Conservation (phyloP, 768 basidiomycete genomes). For the Lentinula sp. region DNA sequence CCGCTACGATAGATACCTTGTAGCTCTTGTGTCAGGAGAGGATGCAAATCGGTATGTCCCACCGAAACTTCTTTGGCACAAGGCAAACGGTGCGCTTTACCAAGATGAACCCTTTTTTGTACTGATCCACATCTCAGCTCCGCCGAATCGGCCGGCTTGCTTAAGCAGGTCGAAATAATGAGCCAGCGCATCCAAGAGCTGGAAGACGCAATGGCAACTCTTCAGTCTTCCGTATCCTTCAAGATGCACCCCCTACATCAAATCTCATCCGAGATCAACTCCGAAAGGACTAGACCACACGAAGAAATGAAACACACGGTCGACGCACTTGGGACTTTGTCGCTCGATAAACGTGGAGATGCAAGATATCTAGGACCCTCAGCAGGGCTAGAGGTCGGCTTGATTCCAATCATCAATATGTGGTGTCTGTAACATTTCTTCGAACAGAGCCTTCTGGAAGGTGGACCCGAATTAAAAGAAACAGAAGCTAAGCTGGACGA, state of each 20-base stretch:
- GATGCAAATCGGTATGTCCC: constrained; percentile 56
- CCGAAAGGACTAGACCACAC: not conserved
- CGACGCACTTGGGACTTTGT: constrained; percentile 1
- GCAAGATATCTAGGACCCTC: constrained; percentile 8
- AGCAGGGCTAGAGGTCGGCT: constrained; percentile 8
- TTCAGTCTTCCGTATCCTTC: constrained; percentile 50
- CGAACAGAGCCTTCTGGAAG: not conserved
- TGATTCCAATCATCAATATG: not conserved
- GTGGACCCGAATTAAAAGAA: not conserved
- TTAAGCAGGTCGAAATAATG: constrained; percentile 61
- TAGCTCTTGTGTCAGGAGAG: constrained; percentile 45
- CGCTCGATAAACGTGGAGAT: not conserved
- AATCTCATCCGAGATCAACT: too few species aligned
- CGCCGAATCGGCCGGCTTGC: constrained; percentile 59
- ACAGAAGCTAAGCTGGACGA: constrained; percentile 6
- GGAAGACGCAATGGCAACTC: constrained; percentile 58
- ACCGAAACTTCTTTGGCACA: not conserved
- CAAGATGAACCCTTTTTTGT: constrained; percentile 33
- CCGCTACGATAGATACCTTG: constrained; percentile 27
- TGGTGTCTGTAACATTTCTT: not conserved
- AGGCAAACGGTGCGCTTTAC: not conserved
- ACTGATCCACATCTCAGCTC: constrained; percentile 18
- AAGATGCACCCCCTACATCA: constrained; percentile 43
- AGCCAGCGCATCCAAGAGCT: constrained; percentile 61
- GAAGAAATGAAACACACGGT: not conserved